phyloP scores from a whole-genome alignment of 2,329 filamentous ascomycete genomes.

The Metarhizium sp. region DNA sequence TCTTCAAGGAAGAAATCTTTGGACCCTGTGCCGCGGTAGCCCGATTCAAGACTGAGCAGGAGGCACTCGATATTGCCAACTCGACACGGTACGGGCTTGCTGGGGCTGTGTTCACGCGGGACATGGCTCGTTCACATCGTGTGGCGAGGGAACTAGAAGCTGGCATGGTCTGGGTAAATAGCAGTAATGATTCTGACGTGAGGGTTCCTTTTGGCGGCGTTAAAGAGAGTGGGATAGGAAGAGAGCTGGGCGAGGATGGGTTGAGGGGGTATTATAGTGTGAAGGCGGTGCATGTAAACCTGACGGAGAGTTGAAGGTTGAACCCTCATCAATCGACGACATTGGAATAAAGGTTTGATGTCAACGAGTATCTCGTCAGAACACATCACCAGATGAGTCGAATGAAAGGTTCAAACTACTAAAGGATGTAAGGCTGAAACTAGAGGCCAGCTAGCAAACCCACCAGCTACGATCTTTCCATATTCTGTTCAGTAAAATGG shows the following conservation, averaged over 20 bases:
- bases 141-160: conserved; percentile 42
- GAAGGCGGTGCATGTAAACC: conserved; percentile 21
- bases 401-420: no score
- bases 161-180: conserved; percentile 36
- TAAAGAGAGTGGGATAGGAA: conserved; percentile 23
- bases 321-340: no score
- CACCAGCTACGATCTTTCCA: no score
- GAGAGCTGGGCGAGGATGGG: conserved; percentile 21
- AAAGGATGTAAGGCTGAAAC: no score
- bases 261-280: conserved; percentile 18
- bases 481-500: no score
- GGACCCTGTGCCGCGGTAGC: conserved; percentile 18
- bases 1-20: conserved; percentile 22
- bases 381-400: no score
- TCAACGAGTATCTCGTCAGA: no score
- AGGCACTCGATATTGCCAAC: conserved; percentile 20
- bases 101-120: conserved; percentile 43
- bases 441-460: no score
- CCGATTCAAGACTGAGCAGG: conserved; percentile 18
- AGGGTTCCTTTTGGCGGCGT: conserved; percentile 22
- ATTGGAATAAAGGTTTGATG: no score
- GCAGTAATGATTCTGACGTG: conserved; percentile 22
- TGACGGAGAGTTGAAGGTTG: conserved; percentile 7
- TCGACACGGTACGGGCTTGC: conserved; percentile 45
- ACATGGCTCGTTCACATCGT: conserved; percentile 32